Percentiles rank a stretch among this genome's conserved stretches.
These are phyloP conservation scores for Coemansia asiatica DNA, from an alignment of 192 early-diverging fungal genomes.

Conservation along the genomic window DNA sequence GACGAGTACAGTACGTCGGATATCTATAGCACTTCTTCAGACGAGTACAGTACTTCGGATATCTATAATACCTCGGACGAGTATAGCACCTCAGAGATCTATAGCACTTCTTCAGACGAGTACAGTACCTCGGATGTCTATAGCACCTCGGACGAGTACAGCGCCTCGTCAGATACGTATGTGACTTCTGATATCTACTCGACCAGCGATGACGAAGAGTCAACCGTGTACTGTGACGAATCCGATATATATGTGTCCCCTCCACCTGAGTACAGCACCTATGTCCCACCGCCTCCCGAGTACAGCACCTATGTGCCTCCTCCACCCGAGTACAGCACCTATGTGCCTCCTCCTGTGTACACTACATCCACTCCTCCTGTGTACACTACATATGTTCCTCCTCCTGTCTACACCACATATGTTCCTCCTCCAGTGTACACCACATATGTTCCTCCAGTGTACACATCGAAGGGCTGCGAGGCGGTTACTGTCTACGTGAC, in stretches of 20 bases:
- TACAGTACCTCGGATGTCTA: slow-evolving; percentile 19
- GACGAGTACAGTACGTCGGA: slow-evolving; percentile 1
- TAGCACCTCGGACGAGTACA: slow-evolving; percentile 5
- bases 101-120: too few species aligned
- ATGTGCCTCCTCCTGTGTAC: background rate
- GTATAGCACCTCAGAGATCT: too few species aligned
- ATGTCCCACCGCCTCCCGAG: background rate
- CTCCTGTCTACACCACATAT: too few species aligned
- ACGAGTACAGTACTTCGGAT: too few species aligned
- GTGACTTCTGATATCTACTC: slow-evolving; percentile 11
- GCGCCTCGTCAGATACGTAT: slow-evolving; percentile 11
- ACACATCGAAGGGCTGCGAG: slow-evolving; percentile 20
- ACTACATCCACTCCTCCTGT: too few species aligned
- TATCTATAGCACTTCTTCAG: slow-evolving; percentile 8
- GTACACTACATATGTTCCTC: background rate
- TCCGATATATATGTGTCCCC: background rate
- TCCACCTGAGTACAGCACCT: slow-evolving; percentile 11
- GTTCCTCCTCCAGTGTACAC: background rate
- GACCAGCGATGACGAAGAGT: slow-evolving; percentile 1
- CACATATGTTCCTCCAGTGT: slow-evolving; percentile 17
- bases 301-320: background rate
- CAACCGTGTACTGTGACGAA: background rate
- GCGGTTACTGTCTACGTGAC: slow-evolving; percentile 21
- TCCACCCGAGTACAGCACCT: background rate
- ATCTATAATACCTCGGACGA: too few species aligned